Evolutionary conservation across 345 rosid species (phyloP).

Genomic region (Psidium guajava): DNA sequence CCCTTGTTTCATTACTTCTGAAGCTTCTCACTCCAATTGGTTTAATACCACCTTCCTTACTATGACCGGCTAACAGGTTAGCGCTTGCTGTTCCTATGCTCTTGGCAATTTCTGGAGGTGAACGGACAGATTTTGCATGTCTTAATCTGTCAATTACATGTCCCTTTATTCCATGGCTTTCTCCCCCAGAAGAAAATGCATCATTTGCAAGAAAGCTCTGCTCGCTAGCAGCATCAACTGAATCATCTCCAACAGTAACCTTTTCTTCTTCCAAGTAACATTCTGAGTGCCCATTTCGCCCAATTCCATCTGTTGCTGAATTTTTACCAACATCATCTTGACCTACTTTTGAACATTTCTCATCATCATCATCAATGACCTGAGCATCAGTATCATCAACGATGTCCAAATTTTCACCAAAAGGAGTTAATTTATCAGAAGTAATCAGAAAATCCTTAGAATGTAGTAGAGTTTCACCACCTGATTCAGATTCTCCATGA

Average conservation of each 20-base stretch:
- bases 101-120: slow-evolving; percentile 38
- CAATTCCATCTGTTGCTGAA: slow-evolving; percentile 4
- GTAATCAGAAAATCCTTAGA: background rate
- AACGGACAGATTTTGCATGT: slow-evolving; percentile 70
- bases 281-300: background rate
- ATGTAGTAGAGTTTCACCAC: background rate
- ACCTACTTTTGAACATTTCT: background rate
- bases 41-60: slow-evolving; percentile 15
- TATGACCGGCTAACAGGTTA: slow-evolving; percentile 19
- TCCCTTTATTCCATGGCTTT: slow-evolving; percentile 17
- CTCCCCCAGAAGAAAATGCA: slow-evolving; percentile 14
- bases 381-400: background rate
- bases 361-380: slow-evolving; percentile 1
- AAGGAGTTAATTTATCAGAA: background rate
- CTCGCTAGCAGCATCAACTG: slow-evolving; percentile 1
- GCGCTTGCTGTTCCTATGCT: slow-evolving; percentile 24
- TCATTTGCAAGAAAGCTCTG: slow-evolving; percentile 9
- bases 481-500: slow-evolving; percentile 6
- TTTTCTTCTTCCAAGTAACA: slow-evolving; percentile 8
- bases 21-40: slow-evolving; percentile 18
- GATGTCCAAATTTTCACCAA: background rate
- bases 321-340: background rate
- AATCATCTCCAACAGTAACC: slow-evolving; percentile 12
- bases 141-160: slow-evolving; percentile 38
- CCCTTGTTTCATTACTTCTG: slow-evolving; percentile 30